Evolutionary conservation across 768 basidiomycete genomes (phyloP).

Genomic region (Macrolepiota dolichaula): DNA sequence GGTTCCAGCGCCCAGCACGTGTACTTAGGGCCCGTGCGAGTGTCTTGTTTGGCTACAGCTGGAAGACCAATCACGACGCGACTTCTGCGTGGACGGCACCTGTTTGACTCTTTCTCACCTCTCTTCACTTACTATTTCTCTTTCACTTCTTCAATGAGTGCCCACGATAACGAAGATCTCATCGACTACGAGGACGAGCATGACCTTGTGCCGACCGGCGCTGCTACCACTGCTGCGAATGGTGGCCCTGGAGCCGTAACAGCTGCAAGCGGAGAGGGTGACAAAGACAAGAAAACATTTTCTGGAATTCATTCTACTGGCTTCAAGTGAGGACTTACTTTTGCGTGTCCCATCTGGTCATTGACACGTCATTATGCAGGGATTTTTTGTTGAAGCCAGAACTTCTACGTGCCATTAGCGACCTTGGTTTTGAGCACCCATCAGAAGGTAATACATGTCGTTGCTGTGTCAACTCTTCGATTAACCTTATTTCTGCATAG

Average conservation of each 20-base stretch:
- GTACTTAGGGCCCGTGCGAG: slow-evolving; percentile 37
- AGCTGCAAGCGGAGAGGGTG: slow-evolving; percentile 52
- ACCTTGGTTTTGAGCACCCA: slow-evolving; percentile 99
- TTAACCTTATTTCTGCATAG: slow-evolving; percentile 36
- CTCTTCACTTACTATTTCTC: slow-evolving; percentile 23
- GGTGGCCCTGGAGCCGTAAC: slow-evolving; percentile 38
- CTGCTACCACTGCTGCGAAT: slow-evolving; percentile 41
- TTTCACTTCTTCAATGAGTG: slow-evolving; percentile 52
- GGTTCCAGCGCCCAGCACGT: not conserved
- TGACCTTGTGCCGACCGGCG: slow-evolving; percentile 65
- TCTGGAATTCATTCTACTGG: slow-evolving; percentile 99
- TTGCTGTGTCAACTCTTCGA: not conserved
- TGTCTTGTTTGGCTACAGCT: slow-evolving; percentile 27
- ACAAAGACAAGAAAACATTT: slow-evolving; percentile 96
- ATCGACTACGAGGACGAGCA: slow-evolving; percentile 95
- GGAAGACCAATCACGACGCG: slow-evolving; percentile 23
- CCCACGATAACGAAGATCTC: slow-evolving; percentile 85
- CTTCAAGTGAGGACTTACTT: slow-evolving; percentile 67
- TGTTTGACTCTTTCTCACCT: slow-evolving; percentile 20
- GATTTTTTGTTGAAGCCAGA: slow-evolving; percentile 99
- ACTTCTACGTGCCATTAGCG: slow-evolving; percentile 93
- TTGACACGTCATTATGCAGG: slow-evolving; percentile 38
- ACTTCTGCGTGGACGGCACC: slow-evolving; percentile 11
- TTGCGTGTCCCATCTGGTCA: not conserved
- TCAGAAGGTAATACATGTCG: slow-evolving; percentile 76